Base-by-base conservation (phyloP, 768 basidiomycete genomes). In the Phallus indusiatus region DNA sequence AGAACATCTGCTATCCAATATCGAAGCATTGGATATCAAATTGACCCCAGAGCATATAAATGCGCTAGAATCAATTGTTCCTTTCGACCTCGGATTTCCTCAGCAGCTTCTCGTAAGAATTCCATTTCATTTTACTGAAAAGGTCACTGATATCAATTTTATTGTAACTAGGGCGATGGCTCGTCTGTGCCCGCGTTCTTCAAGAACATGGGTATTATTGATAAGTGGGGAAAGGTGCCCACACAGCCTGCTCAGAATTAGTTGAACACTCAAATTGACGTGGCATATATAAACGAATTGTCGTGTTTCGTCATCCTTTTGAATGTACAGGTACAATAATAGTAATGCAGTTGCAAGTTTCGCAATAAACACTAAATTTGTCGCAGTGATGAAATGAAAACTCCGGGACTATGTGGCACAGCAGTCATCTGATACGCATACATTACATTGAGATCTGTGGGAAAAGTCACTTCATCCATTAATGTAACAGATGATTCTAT, bases 31-130 rank as follows among this genome's bases (percentile, higher is more conserved):
- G 6, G 72, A 75, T 11, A 76, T 83, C 37, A 61, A 69, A 0
- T 74, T 82, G 49, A 73, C 73, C 1, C 62, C 69, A 0, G 75
- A 76, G 46, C 79, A 82, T 18, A 76, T 81, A 46, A 67, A 70
- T 36, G 72, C 69, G 46, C 62, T 83, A 11, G 81, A 83, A 53
- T 65, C 70, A 21, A 66, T 71, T 6, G 53, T 73, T 11, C 73
- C 75, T 0, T 79, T 82, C 61, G 74, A 79, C 47, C 59, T 62
- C 12, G 82, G 81, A 4, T 83, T 82, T 69, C 75, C 75, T 0
- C 24, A 54, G 48, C 56, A 47, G n/a, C 1, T 71, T 36, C 62
- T 75, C 18, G 73, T 75, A 18, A 63, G 75, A 4, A 14, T n/a
- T 14, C 42, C 12, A 42, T 14, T 14, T n/a, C n/a, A 42, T 11